Conservation (phyloP, 805 yeast genomes). For the Starmerella apicola region DNA sequence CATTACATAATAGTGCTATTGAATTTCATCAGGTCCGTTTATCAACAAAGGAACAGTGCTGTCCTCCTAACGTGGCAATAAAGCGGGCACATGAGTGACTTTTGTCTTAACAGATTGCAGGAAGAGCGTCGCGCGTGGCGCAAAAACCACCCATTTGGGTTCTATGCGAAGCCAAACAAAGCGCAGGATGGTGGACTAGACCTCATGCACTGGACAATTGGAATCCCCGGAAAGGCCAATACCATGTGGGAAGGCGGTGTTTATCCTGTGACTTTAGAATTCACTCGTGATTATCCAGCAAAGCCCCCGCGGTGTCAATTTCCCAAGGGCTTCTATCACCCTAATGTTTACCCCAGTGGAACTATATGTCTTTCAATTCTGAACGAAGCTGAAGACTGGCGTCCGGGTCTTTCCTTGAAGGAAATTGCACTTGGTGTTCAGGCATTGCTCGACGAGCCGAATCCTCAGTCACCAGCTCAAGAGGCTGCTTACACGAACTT, state of each 20-base stretch:
- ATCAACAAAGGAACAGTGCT: no score
- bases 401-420: slow-evolving; percentile 87
- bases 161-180: slow-evolving; percentile 81
- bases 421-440: slow-evolving; percentile 87
- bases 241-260: slow-evolving; percentile 88
- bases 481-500: slow-evolving; percentile 71
- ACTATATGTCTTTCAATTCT: slow-evolving; percentile 86
- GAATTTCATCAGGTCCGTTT: no score
- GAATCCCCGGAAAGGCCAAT: slow-evolving; percentile 83
- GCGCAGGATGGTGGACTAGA: slow-evolving; percentile 73
- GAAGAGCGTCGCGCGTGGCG: slow-evolving; percentile 98
- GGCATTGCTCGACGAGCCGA: slow-evolving; percentile 78
- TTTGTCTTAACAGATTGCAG: slow-evolving; percentile 73
- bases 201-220: slow-evolving; percentile 81
- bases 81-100: slow-evolving; percentile 21
- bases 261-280: slow-evolving; percentile 67
- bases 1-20: no score
- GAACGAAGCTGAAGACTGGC: slow-evolving; percentile 95
- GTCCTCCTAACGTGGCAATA: no score
- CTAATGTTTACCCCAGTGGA: slow-evolving; percentile 95
- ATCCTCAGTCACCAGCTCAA: slow-evolving; percentile 94
- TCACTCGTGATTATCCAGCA: slow-evolving; percentile 85
- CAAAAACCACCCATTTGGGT: slow-evolving; percentile 96
- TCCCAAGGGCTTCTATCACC: slow-evolving; percentile 86
- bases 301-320: slow-evolving; percentile 92